A percentile compares a stretch with the other conserved stretches of the same genome.
Conservation (phyloP, 371 early-diverging fungal species). For the Mortierella sp. region DNA sequence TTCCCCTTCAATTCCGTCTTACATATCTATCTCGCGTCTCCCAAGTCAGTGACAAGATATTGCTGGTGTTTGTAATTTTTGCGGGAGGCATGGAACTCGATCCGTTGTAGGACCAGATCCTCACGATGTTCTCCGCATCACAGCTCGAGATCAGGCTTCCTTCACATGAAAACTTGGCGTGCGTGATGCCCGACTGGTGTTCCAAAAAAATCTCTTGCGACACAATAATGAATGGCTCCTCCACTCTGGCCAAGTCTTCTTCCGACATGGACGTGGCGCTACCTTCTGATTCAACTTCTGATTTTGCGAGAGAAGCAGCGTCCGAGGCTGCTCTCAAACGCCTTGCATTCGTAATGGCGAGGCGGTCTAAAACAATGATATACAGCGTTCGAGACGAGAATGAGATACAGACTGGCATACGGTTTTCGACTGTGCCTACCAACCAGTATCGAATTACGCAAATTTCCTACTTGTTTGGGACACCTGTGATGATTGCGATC, state of each 20-base stretch:
- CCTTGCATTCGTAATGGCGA: slow-evolving; percentile 35
- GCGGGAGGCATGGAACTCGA: slow-evolving; percentile 58
- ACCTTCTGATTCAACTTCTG: slow-evolving; percentile 24
- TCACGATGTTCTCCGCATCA: slow-evolving; percentile 73
- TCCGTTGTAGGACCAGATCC: slow-evolving; percentile 57
- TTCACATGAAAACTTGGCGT: slow-evolving; percentile 69
- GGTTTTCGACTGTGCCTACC: too few species aligned
- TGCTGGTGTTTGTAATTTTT: slow-evolving; percentile 62
- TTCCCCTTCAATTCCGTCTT: not conserved
- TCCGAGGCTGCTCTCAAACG: slow-evolving; percentile 44
- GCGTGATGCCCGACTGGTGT: slow-evolving; percentile 72
- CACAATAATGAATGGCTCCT: slow-evolving; percentile 41
- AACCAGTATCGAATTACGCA: too few species aligned
- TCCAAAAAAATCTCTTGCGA: slow-evolving; percentile 68
- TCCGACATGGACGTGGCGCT: slow-evolving; percentile 27
- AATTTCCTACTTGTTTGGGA: slow-evolving; percentile 47
- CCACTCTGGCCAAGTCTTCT: slow-evolving; percentile 25
- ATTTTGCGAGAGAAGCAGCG: slow-evolving; percentile 41
- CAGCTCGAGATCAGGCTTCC: slow-evolving; percentile 73
- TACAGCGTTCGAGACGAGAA: not conserved
- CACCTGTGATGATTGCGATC: slow-evolving; percentile 31
- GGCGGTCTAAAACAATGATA: slow-evolving; percentile 15
- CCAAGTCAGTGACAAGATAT: slow-evolving; percentile 71
- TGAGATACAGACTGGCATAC: too few species aligned
- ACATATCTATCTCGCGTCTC: slow-evolving; percentile 67